phyloP scores from a whole-genome alignment of 2,329 filamentous ascomycete species.

The Xylariaceae sp. region DNA sequence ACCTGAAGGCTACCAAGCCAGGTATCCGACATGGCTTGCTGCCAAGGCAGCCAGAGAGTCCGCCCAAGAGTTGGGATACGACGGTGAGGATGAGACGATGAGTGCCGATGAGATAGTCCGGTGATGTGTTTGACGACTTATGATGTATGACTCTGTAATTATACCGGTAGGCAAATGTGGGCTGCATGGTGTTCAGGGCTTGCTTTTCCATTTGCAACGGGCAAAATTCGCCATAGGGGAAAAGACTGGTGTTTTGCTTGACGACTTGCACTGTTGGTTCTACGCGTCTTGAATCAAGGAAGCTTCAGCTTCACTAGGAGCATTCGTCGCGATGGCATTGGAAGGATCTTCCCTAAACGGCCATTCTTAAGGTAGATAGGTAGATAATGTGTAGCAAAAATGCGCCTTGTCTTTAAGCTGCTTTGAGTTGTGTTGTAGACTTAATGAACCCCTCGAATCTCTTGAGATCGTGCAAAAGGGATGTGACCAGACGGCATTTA shows the following conservation, averaged over 20 bases:
- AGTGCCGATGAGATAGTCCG: constrained; percentile 30
- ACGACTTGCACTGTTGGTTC: constrained; percentile 4
- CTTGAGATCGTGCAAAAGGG: no score
- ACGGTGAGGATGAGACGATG: constrained; percentile 35
- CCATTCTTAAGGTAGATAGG: no score
- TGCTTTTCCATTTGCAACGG: constrained; percentile 13
- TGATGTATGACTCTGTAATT: constrained; percentile 1
- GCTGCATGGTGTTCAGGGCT: constrained; percentile 5
- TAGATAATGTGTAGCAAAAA: no score
- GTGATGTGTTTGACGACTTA: constrained; percentile 9
- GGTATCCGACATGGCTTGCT: constrained; percentile 45
- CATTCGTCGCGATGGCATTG: no score
- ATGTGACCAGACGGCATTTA: no score
- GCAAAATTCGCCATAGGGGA: neutral
- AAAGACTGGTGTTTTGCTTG: constrained; percentile 9
- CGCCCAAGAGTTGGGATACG: constrained; percentile 41
- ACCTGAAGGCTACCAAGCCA: constrained; percentile 40
- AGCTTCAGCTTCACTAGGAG: no score
- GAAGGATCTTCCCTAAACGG: no score
- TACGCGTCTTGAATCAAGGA: no score
- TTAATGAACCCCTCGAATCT: no score
- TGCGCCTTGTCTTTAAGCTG: no score
- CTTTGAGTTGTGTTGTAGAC: no score
- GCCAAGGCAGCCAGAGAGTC: constrained; percentile 40
- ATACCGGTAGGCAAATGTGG: constrained; percentile 13